phyloP scores from a whole-genome alignment of 2,329 filamentous ascomycete genomes.

The Aspergillus brunneoviolaceus region DNA sequence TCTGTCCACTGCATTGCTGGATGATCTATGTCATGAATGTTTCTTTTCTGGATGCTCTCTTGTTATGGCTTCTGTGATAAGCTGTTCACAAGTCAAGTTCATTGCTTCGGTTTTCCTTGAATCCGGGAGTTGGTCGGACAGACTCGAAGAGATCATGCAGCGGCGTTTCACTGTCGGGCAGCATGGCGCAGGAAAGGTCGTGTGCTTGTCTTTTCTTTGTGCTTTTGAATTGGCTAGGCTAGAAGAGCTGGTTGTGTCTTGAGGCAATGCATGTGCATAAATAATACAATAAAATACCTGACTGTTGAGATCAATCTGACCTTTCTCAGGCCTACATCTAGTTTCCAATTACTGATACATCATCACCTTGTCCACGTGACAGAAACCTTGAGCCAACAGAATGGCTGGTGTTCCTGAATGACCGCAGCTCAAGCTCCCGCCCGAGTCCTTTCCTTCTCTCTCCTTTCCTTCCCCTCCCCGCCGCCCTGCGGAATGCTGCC shows the following conservation, averaged over 20 bases:
- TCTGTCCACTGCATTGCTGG: constrained; percentile 5
- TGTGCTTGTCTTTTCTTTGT: background rate
- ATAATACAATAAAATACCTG: background rate
- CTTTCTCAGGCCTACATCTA: too few relatives aligned
- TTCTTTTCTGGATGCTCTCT: constrained; percentile 1
- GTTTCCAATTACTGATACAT: too few relatives aligned
- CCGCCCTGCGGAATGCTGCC: background rate
- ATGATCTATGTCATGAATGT: background rate
- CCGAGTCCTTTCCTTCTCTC: background rate
- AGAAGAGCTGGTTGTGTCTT: background rate
- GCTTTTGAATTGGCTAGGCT: background rate
- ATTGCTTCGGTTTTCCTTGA: background rate
- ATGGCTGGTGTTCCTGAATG: background rate
- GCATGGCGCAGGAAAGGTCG: constrained; percentile 8
- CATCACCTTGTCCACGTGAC: background rate
- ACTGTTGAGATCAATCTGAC: background rate
- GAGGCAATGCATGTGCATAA: background rate
- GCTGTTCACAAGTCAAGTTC: background rate
- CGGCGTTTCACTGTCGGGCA: constrained; percentile 4
- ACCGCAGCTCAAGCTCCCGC: background rate
- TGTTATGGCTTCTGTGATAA: constrained; percentile 8
- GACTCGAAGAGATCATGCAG: background rate
- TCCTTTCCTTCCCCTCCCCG: background rate
- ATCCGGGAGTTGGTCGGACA: background rate
- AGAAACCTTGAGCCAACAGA: background rate